Evolutionary conservation across 345 rosid species (phyloP).

Genomic region (Populus euphratica): DNA sequence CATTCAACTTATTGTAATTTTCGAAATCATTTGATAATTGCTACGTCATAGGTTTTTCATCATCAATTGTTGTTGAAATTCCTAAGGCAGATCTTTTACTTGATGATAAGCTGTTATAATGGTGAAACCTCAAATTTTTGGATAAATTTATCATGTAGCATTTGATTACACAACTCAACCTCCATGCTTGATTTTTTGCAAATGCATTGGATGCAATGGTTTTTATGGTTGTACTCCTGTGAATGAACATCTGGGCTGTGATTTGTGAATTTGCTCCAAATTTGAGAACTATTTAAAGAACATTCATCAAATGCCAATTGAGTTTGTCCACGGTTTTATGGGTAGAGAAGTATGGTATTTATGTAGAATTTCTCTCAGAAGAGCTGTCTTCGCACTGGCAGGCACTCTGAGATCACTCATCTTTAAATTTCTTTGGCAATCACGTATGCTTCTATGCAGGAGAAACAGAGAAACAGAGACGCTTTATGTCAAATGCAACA

Average conservation of each 20-base stretch:
- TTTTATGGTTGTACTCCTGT: not conserved
- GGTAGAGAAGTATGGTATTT: not conserved
- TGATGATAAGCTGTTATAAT: not conserved
- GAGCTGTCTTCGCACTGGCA: not conserved
- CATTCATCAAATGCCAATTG: not conserved
- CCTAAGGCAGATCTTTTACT: not conserved
- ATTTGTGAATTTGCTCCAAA: not conserved
- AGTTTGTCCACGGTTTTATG: not conserved
- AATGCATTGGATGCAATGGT: not conserved
- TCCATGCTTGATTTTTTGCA: not conserved
- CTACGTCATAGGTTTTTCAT: not conserved
- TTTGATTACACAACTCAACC: not conserved
- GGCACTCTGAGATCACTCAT: not conserved
- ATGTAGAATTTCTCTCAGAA: not conserved
- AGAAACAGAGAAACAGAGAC: not conserved
- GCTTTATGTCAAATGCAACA: not conserved
- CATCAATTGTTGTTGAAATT: not conserved
- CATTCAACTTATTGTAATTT: not conserved
- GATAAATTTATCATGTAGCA: not conserved
- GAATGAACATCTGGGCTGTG: not conserved
- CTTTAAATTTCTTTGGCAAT: not conserved
- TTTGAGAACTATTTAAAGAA: not conserved
- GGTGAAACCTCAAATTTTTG: not conserved
- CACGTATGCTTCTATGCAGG: not conserved
- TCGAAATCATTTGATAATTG: not conserved